Evolutionary conservation across 2,329 filamentous ascomycete species (phyloP).

Genomic region (Colletotrichum navitas): DNA sequence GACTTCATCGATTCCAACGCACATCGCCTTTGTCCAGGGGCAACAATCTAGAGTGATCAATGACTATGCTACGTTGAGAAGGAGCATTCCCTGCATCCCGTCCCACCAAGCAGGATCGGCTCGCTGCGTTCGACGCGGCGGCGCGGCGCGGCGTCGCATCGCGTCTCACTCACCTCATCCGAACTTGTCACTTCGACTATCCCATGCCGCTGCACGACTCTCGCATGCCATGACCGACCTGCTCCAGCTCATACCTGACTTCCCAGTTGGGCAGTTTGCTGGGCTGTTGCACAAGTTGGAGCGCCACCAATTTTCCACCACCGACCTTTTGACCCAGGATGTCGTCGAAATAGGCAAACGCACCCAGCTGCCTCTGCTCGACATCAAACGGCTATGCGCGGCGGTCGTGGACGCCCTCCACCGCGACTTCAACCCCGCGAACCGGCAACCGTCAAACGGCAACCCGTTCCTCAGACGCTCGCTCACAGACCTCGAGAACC

Average conservation of each 20-base stretch:
- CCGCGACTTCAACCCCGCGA: slow-evolving; percentile 61
- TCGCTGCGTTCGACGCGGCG: not conserved
- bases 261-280: slow-evolving; percentile 77
- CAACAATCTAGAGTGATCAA: not conserved
- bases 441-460: slow-evolving; percentile 7
- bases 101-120: not conserved
- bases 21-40: not conserved
- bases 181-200: not conserved
- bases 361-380: slow-evolving; percentile 83
- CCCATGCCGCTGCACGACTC: not conserved
- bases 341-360: slow-evolving; percentile 86
- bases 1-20: not conserved
- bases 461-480: slow-evolving; percentile 26
- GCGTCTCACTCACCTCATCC: not conserved
- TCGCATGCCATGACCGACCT: slow-evolving; percentile 82
- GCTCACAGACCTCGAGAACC: slow-evolving; percentile 32
- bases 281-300: slow-evolving; percentile 86
- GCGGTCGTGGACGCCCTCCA: slow-evolving; percentile 77
- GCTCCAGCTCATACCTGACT: slow-evolving; percentile 82
- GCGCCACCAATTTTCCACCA: slow-evolving; percentile 79
- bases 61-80: not conserved
- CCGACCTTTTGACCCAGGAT: slow-evolving; percentile 88
- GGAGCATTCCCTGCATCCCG: not conserved
- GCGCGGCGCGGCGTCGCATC: not conserved
- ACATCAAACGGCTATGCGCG: slow-evolving; percentile 80